Evolutionary conservation across 1,139 yeast genomes (phyloP), one percentile per base, ranked within the genome.

Genomic region (Magnusiomyces paraingens): DNA sequence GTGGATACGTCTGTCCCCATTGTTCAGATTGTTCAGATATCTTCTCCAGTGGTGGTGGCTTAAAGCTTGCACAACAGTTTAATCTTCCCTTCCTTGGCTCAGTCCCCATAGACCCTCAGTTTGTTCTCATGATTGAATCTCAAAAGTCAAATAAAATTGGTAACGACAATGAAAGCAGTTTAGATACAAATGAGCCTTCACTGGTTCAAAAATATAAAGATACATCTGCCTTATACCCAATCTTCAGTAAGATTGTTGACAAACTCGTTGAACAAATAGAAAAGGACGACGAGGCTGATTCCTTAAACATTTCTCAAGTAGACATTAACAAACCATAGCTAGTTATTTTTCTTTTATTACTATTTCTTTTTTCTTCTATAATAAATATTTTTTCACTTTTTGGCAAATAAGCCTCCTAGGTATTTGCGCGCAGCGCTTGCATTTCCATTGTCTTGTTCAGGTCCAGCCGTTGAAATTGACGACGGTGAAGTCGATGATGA

Each of bases 11-110:
- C 6, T 94, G 99, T 67, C 99, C 99, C 0, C 82, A 83, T 66
- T 94, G 99, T 69, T 79, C 86, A 1, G 98, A 91, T 65, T 70
- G 76, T 57, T 90, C 97, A 2, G 83, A 91, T 66, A 87, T 94
- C 35, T 94, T 94, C 67, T 86, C 91, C 62, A 80, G 85, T 51
- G 99, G 98, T 3, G 99, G 99, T n/a, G 99, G 99, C 1, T 70
- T 78, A 61, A 71, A 71, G 17, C 72, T 94, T 52, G 85, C 97
- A 32, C 72, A 76, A 40, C 79, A 79, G 52, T 77, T 81, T 57
- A 70, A 74, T 4, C 71, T 93, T 44, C 81, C 83, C 8, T 90
- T 84, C 63, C 73, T 94, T 61, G 99, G 98, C 0, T 82, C 82
- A 54, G 82, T 94, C 2, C 99, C 99, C 0, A 88, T 94, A 29